phyloP scores from a whole-genome alignment of 2,329 filamentous ascomycete genomes.

The Akanthomyces dipterigenus region DNA sequence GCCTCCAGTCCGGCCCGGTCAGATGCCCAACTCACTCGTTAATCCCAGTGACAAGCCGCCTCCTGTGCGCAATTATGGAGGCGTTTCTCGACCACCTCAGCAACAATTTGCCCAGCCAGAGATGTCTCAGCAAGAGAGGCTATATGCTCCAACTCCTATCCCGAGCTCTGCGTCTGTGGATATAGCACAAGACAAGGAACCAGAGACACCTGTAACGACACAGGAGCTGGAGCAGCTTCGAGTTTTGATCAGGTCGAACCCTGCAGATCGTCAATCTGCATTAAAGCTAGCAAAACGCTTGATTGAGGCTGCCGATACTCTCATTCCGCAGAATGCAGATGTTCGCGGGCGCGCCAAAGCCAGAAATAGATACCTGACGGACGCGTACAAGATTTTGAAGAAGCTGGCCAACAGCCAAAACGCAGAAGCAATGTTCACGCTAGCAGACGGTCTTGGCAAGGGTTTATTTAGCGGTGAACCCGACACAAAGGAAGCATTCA shows the following conservation, averaged over 20 bases:
- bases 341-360: conserved; percentile 67
- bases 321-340: conserved; percentile 59
- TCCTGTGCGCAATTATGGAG: conserved; percentile 50
- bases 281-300: conserved; percentile 74
- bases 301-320: conserved; percentile 73
- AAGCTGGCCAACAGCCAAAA: conserved; percentile 71
- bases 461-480: conserved; percentile 71
- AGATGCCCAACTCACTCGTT: conserved; percentile 52
- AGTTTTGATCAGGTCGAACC: conserved; percentile 60
- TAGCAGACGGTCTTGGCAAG: conserved; percentile 83
- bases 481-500: conserved; percentile 89
- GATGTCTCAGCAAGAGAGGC: conserved; percentile 26
- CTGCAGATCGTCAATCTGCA: conserved; percentile 64
- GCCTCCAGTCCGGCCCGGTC: conserved; percentile 54
- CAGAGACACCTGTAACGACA: conserved; percentile 53
- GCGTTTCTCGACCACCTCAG: conserved; percentile 30
- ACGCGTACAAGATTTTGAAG: conserved; percentile 87
- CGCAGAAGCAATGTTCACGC: conserved; percentile 83
- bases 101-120: conserved; percentile 23
- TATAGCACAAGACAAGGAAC: conserved; percentile 9
- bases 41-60: conserved; percentile 50
- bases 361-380: conserved; percentile 75
- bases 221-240: conserved; percentile 73
- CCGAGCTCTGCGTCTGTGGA: conserved; percentile 13
- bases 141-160: conserved; percentile 12